Evolutionary conservation across 2,329 filamentous ascomycete genomes (phyloP).

Genomic region (Hypomyces rosellus): DNA sequence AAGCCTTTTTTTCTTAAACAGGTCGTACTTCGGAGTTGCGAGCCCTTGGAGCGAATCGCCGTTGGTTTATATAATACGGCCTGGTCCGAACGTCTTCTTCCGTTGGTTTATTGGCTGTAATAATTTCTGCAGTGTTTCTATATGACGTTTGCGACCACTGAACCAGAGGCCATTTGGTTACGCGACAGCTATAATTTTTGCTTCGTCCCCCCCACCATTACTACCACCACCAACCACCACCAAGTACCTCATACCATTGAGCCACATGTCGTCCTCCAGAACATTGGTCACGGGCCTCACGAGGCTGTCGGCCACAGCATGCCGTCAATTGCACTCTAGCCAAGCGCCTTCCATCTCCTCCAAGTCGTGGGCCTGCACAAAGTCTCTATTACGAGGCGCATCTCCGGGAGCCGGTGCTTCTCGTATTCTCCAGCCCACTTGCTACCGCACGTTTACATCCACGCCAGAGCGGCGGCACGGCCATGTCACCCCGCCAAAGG

Average conservation of each 20-base stretch:
- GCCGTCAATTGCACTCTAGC: conserved; percentile 23
- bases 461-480: conserved; percentile 60
- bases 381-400: conserved; percentile 17
- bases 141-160: conserved; percentile 1
- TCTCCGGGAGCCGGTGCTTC: conserved; percentile 5
- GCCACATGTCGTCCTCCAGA: conserved; percentile 27
- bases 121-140: not conserved
- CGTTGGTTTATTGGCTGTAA: not conserved
- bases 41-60: conserved; percentile 14
- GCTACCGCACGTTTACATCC: conserved; percentile 55
- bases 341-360: conserved; percentile 14
- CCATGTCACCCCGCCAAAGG: conserved; percentile 75
- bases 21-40: conserved; percentile 20
- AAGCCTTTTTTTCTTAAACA: no score
- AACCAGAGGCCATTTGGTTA: not conserved
- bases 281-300: conserved; percentile 26
- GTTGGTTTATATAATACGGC: conserved; percentile 7
- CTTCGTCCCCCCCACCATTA: not conserved
- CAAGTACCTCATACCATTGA: not conserved
- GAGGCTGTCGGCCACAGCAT: conserved; percentile 25
- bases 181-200: not conserved
- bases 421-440: conserved; percentile 13
- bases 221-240: not conserved
- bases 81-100: conserved; percentile 1
- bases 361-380: conserved; percentile 7